These are phyloP conservation scores for Clarkia xantiana DNA, from an alignment of 345 rosid genomes.

Conservation along the genomic window DNA sequence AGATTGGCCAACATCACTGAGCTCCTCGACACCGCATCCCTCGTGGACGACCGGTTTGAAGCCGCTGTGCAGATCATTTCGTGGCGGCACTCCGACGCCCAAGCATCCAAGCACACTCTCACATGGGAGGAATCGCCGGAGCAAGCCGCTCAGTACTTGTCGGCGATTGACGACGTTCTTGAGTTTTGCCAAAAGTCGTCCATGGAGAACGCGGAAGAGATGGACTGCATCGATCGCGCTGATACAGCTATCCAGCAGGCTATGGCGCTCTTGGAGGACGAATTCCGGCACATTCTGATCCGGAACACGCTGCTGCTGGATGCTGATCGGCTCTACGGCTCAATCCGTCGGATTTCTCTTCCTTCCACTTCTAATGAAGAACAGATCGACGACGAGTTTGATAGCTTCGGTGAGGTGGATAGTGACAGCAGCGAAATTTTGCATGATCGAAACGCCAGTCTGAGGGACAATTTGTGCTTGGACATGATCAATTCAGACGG, in stretches of 20 bases:
- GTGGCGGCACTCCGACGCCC: slow-evolving; percentile 33
- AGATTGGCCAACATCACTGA: slow-evolving; percentile 75
- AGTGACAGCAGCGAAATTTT: slow-evolving; percentile 44
- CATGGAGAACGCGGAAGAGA: slow-evolving; percentile 17
- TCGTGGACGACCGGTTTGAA: slow-evolving; percentile 30
- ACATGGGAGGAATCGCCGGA: slow-evolving; percentile 59
- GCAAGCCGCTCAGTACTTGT: slow-evolving; percentile 46
- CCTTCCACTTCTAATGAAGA: slow-evolving; percentile 43
- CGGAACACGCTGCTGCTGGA: slow-evolving; percentile 78
- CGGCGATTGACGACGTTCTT: slow-evolving; percentile 67
- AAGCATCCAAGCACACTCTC: slow-evolving; percentile 12
- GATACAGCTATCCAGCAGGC: slow-evolving; percentile 81
- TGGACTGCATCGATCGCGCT: slow-evolving; percentile 59
- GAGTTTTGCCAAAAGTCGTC: slow-evolving; percentile 40
- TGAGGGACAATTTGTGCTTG: slow-evolving; percentile 58
- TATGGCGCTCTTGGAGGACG: slow-evolving; percentile 85
- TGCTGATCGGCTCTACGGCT: slow-evolving; percentile 57
- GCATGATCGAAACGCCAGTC: slow-evolving; percentile 78
- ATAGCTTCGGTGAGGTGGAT: slow-evolving; percentile 54
- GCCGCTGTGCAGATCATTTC: slow-evolving; percentile 53
- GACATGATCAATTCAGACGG: slow-evolving; percentile 66
- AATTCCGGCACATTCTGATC: slow-evolving; percentile 59
- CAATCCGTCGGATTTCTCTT: slow-evolving; percentile 59
- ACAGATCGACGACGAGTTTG: slow-evolving; percentile 53
- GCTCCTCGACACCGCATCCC: slow-evolving; percentile 30